These are phyloP conservation scores for Kodamaea fungicola DNA, from an alignment of 1,139 yeast species.

Conservation along the genomic window DNA sequence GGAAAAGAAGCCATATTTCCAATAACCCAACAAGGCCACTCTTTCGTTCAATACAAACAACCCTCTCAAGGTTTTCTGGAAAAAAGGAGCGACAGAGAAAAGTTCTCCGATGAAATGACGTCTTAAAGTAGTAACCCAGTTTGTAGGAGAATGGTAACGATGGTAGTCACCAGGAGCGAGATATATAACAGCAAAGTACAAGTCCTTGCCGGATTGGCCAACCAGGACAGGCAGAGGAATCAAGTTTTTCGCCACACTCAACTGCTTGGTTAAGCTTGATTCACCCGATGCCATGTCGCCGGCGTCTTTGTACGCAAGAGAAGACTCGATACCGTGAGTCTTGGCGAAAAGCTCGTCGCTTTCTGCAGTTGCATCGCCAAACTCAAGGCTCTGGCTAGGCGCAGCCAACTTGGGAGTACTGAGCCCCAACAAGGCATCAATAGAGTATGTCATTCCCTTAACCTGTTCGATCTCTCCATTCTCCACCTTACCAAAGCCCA, in stretches of 20 bases:
- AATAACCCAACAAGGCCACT: conserved; percentile 89
- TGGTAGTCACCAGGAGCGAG: conserved; percentile 99
- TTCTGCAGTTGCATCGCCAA: conserved; percentile 26
- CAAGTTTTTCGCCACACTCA: conserved; percentile 42
- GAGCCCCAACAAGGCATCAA: conserved; percentile 84
- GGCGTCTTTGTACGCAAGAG: conserved; percentile 49
- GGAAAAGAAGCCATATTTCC: conserved; percentile 96
- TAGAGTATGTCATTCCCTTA: conserved; percentile 90
- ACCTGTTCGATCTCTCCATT: conserved; percentile 93
- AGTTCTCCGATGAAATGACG: conserved; percentile 96
- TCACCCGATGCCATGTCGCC: conserved; percentile 50
- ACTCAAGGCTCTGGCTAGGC: conserved; percentile 54
- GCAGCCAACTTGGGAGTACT: conserved; percentile 51
- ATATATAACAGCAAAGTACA: conserved; percentile 88
- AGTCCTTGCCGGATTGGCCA: conserved; percentile 22
- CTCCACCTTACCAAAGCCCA: conserved; percentile 81
- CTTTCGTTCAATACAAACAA: conserved; percentile 91
- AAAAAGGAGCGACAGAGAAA: conserved; percentile 94
- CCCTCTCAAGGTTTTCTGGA: conserved; percentile 82
- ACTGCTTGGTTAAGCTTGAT: conserved; percentile 34
- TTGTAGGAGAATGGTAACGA: conserved; percentile 92
- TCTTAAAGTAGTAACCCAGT: conserved; percentile 92
- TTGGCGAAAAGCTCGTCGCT: conserved; percentile 77
- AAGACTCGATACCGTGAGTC: conserved; percentile 58
- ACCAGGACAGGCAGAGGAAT: conserved; percentile 36